Evolutionary conservation across 2,329 filamentous ascomycete genomes (phyloP).

Genomic region (Ophiostoma himal-ulmi): DNA sequence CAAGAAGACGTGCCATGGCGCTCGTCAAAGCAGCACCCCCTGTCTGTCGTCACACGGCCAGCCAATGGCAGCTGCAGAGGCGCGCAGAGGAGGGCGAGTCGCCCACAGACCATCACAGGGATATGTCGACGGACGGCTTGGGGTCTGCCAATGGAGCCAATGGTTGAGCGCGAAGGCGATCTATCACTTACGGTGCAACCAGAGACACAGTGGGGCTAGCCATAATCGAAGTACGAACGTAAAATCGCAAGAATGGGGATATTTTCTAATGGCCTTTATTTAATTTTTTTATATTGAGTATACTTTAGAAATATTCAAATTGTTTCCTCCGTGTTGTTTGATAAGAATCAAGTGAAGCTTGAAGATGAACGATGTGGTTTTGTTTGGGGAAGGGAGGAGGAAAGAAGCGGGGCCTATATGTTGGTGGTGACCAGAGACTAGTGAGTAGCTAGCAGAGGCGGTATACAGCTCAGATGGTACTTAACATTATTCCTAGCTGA

Average conservation of each 20-base stretch:
- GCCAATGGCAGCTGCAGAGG: constrained; percentile 19
- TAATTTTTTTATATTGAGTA: too few relatives aligned
- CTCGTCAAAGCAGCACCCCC: constrained; percentile 16
- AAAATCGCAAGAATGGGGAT: neutral
- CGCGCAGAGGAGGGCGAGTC: constrained; percentile 12
- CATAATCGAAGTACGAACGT: neutral
- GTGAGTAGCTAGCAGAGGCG: neutral
- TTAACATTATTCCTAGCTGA: too few relatives aligned
- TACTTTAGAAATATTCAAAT: neutral
- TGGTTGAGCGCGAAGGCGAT: neutral
- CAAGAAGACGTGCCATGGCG: constrained; percentile 1
- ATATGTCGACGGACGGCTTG: neutral
- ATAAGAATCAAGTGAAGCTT: neutral
- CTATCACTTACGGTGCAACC: constrained; percentile 15
- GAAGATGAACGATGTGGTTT: neutral
- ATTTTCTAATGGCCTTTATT: neutral
- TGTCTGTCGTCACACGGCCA: constrained; percentile 22
- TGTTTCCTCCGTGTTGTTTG: neutral
- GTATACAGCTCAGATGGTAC: neutral
- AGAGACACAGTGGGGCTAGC: neutral
- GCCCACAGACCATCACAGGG: constrained; percentile 21
- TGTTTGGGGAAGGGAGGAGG: neutral
- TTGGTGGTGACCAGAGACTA: too few relatives aligned
- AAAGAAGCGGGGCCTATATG: neutral
- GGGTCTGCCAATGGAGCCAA: constrained; percentile 17